A percentile compares a stretch with the other conserved stretches of the same genome.
These are phyloP conservation scores for Zygosaccharomyces sapae DNA, from an alignment of 1,139 yeast genomes.

Conservation along the genomic window DNA sequence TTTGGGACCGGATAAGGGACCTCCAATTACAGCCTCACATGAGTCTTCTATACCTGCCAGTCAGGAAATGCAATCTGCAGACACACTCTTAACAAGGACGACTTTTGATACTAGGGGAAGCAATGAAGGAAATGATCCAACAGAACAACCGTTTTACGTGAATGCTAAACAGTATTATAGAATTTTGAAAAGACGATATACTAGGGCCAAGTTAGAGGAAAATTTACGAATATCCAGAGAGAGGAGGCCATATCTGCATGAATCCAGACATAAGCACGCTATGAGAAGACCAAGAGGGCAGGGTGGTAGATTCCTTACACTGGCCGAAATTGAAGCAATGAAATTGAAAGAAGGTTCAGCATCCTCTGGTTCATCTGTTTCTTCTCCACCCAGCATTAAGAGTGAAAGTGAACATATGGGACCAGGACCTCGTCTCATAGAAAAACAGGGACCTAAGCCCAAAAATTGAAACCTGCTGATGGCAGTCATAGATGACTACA, in stretches of 20 bases:
- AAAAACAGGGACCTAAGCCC: conserved; percentile 12
- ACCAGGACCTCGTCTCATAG: conserved; percentile 8
- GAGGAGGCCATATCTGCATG: conserved; percentile 91
- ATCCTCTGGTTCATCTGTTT: conserved; percentile 8
- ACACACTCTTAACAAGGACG: conserved; percentile 1
- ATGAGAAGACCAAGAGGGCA: conserved; percentile 99
- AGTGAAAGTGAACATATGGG: conserved; percentile 1
- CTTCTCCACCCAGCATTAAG: conserved; percentile 5
- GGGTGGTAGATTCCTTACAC: conserved; percentile 94
- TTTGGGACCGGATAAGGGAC: background rate
- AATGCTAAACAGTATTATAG: conserved; percentile 98
- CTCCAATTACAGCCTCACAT: background rate
- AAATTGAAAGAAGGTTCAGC: conserved; percentile 45
- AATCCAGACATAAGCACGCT: conserved; percentile 97
- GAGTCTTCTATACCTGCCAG: background rate
- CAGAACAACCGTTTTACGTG: conserved; percentile 91
- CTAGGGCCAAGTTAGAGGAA: conserved; percentile 91
- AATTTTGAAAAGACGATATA: conserved; percentile 84
- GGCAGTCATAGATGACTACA: conserved; percentile 1
- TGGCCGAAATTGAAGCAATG: conserved; percentile 82
- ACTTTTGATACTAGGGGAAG: background rate
- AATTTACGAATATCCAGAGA: conserved; percentile 82
- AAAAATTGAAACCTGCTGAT: conserved; percentile 9
- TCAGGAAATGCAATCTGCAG: conserved; percentile 5
- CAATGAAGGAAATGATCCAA: conserved; percentile 7